These are phyloP conservation scores for Alloascoidea africana DNA, from an alignment of 805 yeast species.

Conservation along the genomic window DNA sequence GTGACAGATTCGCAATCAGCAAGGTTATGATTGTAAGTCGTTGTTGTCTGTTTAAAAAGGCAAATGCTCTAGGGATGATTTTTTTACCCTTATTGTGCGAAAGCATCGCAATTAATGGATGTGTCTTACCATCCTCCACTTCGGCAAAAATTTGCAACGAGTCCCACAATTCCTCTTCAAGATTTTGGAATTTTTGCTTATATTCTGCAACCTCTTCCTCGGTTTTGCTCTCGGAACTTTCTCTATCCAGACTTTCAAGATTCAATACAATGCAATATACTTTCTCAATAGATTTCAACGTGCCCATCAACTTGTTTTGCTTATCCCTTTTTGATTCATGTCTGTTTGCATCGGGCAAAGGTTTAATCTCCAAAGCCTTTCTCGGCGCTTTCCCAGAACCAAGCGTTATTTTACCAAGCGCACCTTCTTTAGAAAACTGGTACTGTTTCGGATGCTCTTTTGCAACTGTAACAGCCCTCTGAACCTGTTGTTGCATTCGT, in stretches of 20 bases:
- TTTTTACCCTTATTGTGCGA: conserved; percentile 81
- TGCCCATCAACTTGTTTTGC: conserved; percentile 23
- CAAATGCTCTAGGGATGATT: conserved; percentile 76
- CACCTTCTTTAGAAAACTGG: conserved; percentile 63
- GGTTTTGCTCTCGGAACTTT: conserved; percentile 27
- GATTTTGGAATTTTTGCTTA: conserved; percentile 16
- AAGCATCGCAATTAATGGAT: conserved; percentile 73
- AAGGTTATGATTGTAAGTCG: conserved; percentile 63
- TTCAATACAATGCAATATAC: conserved; percentile 65
- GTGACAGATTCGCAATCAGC: conserved; percentile 65
- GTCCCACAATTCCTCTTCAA: conserved; percentile 46
- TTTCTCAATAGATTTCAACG: conserved; percentile 60
- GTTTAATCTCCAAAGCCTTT: conserved; percentile 47
- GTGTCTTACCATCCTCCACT: conserved; percentile 38
- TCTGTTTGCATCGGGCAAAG: conserved; percentile 15
- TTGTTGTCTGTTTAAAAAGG: conserved; percentile 64
- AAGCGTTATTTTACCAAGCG: conserved; percentile 73
- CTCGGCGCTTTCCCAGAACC: conserved; percentile 78
- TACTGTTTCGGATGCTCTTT: conserved; percentile 60
- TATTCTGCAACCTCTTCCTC: conserved; percentile 15
- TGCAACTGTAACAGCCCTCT: conserved; percentile 90
- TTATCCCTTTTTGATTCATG: conserved; percentile 7
- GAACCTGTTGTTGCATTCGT: conserved; percentile 97
- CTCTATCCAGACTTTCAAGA: conserved; percentile 63
- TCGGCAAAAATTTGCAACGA: conserved; percentile 57